A percentile compares a stretch with the other conserved stretches of the same genome.
These are phyloP conservation scores for Candida tibetensis DNA, from an alignment of 805 yeast genomes.

Conservation along the genomic window DNA sequence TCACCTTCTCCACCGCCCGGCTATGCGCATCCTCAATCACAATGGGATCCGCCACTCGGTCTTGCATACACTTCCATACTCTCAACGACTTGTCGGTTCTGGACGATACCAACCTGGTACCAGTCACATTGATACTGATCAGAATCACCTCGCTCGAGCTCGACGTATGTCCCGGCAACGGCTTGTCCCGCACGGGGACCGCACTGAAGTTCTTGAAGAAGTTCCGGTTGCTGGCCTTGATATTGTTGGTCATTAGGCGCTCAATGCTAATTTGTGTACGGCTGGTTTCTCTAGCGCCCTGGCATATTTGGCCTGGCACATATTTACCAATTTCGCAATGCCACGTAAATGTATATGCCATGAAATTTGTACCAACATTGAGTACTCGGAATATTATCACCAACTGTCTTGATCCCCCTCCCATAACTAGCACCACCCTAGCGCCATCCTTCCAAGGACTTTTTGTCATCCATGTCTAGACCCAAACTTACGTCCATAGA, in stretches of 20 bases:
- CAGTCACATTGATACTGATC: constrained; percentile 40
- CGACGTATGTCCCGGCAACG: constrained; percentile 15
- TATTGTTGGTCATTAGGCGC: neutral
- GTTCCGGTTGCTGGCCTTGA: constrained; percentile 2
- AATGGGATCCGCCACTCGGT: constrained; percentile 33
- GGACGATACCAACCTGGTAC: constrained; percentile 40
- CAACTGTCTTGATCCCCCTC: neutral
- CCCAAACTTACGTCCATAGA: constrained; percentile 61
- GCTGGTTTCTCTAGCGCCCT: no score
- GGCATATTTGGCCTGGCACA: no score
- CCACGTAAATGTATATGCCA: no score
- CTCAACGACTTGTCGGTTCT: constrained; percentile 44
- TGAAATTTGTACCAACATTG: no score
- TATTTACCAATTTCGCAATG: no score
- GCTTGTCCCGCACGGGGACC: constrained; percentile 11
- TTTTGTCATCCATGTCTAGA: constrained; percentile 25
- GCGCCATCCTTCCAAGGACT: no score
- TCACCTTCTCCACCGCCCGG: constrained; percentile 36
- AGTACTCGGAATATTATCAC: no score
- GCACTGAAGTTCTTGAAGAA: constrained; percentile 8
- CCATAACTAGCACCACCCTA: neutral
- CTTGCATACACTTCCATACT: constrained; percentile 34
- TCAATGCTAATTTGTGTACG: no score
- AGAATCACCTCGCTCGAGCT: constrained; percentile 31
- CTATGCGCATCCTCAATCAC: constrained; percentile 41